These are phyloP conservation scores for Teunomyces funiuensis DNA, from an alignment of 805 yeast genomes.

Conservation along the genomic window DNA sequence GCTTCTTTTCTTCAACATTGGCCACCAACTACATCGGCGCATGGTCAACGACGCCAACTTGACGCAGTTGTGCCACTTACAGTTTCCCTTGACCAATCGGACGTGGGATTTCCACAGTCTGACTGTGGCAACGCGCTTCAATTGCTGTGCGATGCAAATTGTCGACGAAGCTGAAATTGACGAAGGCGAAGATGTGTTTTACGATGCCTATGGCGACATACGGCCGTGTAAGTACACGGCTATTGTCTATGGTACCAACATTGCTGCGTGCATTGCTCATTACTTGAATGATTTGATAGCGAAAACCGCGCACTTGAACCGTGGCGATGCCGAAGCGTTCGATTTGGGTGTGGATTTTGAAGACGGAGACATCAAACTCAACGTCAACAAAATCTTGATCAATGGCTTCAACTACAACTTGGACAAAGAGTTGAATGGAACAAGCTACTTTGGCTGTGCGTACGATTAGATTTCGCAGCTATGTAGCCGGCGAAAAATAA, in stretches of 20 bases:
- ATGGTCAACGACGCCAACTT: conserved; percentile 4
- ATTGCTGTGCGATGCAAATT: conserved; percentile 32
- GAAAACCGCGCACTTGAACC: conserved; percentile 31
- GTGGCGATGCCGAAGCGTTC: conserved; percentile 43
- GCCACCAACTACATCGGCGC: conserved; percentile 7
- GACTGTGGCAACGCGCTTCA: conserved; percentile 28
- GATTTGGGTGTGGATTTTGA: conserved; percentile 26
- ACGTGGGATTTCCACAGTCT: conserved; percentile 36
- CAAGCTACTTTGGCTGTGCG: conserved; percentile 32
- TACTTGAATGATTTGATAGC: conserved; percentile 34
- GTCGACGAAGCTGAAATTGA: conserved; percentile 38
- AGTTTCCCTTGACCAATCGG: conserved; percentile 19
- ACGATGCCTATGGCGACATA: conserved; percentile 19
- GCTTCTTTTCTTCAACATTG: conserved; percentile 11
- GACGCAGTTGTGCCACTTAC: conserved; percentile 9
- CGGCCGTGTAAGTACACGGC: conserved; percentile 15
- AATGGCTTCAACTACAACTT: conserved; percentile 35
- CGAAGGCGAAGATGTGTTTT: conserved; percentile 25
- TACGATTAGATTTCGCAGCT: conserved; percentile 21
- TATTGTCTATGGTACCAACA: conserved; percentile 13
- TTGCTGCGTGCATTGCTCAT: conserved; percentile 30
- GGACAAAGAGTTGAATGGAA: conserved; percentile 41
- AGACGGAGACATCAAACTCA: conserved; percentile 36
- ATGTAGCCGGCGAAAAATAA: too few relatives aligned
- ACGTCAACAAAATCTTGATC: conserved; percentile 19